Evolutionary conservation across 202 grass and related monocot species (phyloP), one percentile per base, ranked within the genome.

Genomic region (Cymbopogon flexuosus): DNA sequence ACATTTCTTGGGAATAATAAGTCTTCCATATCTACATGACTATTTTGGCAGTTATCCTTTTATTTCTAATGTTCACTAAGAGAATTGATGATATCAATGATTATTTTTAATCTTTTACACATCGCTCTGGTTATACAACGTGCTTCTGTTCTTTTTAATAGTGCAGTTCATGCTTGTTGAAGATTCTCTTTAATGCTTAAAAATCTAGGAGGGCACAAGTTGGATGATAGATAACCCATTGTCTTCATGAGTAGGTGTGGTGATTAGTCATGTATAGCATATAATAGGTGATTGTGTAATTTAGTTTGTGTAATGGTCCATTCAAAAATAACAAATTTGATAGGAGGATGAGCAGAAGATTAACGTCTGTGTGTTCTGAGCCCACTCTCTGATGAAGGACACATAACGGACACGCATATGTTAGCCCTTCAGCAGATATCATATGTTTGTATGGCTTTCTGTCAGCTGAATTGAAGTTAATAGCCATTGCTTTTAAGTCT

Each of bases 1-100:
- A 72, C 5, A 79, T 65, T 79, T 75, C 0, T 75, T 18, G 22
- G 57, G 58, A 72, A 64, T 52, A 85, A 42, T 54, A 21, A 21
- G 11, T 85, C 43, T 34, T 51, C 37, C 74, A 62, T 84, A 27
- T 58, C 27, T 62, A 61, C 41, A 35, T 62, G 15, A 31, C 30
- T 77, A 62, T 39, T 37, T 54, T 72, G 78, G 22, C 51, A 62
- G n/a, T 37, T 54, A 37, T 63, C 62, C 54, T 56, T 64, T 51
- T 57, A 23, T 78, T 79, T 85, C 58, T 36, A 52, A 64, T 6
- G 1, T 8, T 34, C 40, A 37, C 3, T 60, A 39, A 77, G 40
- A 52, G 34, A 36, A n/a, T 13, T 72, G 21, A 79, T 79, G 27
- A 35, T 18, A 31, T 7, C 31, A 14, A 43, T 40, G 21, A 74